Base-by-base conservation (phyloP, 2,329 filamentous ascomycete genomes). In the Leptographium wingfieldii region DNA sequence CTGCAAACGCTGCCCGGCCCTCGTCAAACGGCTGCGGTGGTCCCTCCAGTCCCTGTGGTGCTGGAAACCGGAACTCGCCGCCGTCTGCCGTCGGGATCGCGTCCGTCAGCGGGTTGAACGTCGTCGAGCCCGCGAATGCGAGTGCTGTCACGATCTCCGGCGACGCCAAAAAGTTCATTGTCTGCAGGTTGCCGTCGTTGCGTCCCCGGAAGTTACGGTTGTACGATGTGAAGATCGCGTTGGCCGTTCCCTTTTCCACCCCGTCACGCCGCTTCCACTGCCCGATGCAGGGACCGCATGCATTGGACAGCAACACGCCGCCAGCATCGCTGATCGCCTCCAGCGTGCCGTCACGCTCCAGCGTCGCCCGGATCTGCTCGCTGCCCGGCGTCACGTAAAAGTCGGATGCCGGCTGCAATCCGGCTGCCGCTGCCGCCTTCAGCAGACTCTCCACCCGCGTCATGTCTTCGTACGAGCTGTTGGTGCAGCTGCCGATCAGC, bases 391-490 rank as follows among this genome's bases (percentile, higher is more conserved):
- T 96, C 69, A 99, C 88, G 75, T 95, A 96, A 75, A 99, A 96
- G 69, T 92, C 88, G 2, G 90, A 84, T 68, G 87, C 90, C 48
- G 94, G 91, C 76, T 90, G 89, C 62, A 99, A 78, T 19, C 94
- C 94, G n/a, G 91, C 94, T 61, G 86, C 84, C 58, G 86, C 81
- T 11, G 94, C 94, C 73, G 96, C 92, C 73, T 92, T 92, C 61
- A 97, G 90, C 60, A 99, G 83, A 69, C 91, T 85, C 74, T 96
- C 92, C 16, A 92, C 90, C 63, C 92, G 87, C 43, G 92, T 95
- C 94, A 99, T 99, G 71, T 99, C 94, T 74, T 96, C 88, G 73
- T 97, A 99, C 2, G 94, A 97, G 72, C 90, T 95, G 80, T 99
- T 99, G 57, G 94, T 99, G 79, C 94, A 99, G 76, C 91, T 96